Evolutionary conservation across 2,329 filamentous ascomycete species (phyloP).

Genomic region (Anthostomella pinea): DNA sequence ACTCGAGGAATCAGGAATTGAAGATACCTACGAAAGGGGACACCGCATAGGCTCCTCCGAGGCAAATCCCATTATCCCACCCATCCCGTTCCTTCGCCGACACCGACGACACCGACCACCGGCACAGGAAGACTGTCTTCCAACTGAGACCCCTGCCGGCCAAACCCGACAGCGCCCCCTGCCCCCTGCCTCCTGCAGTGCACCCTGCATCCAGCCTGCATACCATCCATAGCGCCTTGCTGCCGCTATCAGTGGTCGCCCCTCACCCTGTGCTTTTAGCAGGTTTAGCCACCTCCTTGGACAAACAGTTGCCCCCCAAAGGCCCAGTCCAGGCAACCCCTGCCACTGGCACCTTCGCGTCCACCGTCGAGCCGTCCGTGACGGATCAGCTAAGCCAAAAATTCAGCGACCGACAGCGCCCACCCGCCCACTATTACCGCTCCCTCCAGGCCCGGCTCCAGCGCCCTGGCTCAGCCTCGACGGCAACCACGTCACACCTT

Average conservation of each 20-base stretch:
- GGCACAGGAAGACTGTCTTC: no score
- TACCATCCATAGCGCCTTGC: no score
- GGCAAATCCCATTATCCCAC: no score
- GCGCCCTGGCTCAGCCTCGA: constrained; percentile 32
- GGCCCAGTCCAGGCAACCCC: constrained; percentile 19
- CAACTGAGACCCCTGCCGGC: constrained; percentile 11
- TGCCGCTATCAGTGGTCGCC: not conserved
- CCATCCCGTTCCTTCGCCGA: no score
- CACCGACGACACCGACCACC: no score
- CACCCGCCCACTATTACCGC: constrained; percentile 14
- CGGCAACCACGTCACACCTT: constrained; percentile 30
- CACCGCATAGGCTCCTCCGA: no score
- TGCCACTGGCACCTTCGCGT: constrained; percentile 27
- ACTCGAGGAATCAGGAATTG: no score
- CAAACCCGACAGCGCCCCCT: constrained; percentile 2
- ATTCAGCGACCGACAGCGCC: no score
- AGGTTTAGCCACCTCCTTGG: constrained; percentile 17
- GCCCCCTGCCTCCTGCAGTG: not conserved
- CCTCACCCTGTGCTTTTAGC: constrained; percentile 13
- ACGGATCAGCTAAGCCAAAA: constrained; percentile 15
- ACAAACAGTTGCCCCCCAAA: constrained; percentile 10
- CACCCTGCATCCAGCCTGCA: constrained; percentile 1
- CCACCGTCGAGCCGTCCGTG: constrained; percentile 27
- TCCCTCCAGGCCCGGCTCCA: constrained; percentile 11
- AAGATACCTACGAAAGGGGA: no score